Evolutionary conservation across 768 basidiomycete species (phyloP).

Genomic region (Rhizopogon salebrosus): DNA sequence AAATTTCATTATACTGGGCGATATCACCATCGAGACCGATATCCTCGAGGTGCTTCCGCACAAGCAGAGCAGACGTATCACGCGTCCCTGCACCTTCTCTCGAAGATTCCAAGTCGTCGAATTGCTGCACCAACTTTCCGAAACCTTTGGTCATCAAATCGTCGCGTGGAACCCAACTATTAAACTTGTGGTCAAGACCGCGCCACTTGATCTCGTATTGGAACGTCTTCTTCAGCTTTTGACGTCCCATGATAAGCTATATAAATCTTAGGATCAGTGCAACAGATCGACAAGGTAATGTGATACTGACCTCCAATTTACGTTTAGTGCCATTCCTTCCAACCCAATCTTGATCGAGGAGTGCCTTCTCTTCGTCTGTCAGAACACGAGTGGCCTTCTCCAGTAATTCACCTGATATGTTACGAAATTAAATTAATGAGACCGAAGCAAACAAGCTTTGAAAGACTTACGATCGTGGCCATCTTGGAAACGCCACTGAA

Average conservation of each 20-base stretch:
- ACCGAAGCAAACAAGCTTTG: constrained; percentile 6
- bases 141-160: constrained; percentile 84
- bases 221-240: constrained; percentile 94
- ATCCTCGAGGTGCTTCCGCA: constrained; percentile 90
- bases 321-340: constrained; percentile 89
- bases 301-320: constrained; percentile 71
- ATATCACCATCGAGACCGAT: constrained; percentile 97
- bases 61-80: constrained; percentile 75
- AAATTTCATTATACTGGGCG: constrained; percentile 96
- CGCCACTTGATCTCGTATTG: constrained; percentile 92
- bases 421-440: constrained; percentile 7
- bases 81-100: constrained; percentile 91
- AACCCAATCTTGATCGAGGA: constrained; percentile 82
- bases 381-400: constrained; percentile 90
- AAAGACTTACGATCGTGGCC: constrained; percentile 82
- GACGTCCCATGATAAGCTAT: constrained; percentile 85
- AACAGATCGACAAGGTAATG: constrained; percentile 4
- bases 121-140: constrained; percentile 85
- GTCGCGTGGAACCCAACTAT: constrained; percentile 90
- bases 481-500: constrained; percentile 99
- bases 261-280: constrained; percentile 11
- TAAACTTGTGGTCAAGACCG: constrained; percentile 78
- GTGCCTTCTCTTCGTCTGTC: constrained; percentile 75
- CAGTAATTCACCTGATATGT: constrained; percentile 66
- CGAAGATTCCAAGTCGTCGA: constrained; percentile 94